Evolutionary conservation across 2,329 filamentous ascomycete genomes (phyloP), one percentile per base, ranked within the genome.

Genomic region (Plenodomus lindquistii): DNA sequence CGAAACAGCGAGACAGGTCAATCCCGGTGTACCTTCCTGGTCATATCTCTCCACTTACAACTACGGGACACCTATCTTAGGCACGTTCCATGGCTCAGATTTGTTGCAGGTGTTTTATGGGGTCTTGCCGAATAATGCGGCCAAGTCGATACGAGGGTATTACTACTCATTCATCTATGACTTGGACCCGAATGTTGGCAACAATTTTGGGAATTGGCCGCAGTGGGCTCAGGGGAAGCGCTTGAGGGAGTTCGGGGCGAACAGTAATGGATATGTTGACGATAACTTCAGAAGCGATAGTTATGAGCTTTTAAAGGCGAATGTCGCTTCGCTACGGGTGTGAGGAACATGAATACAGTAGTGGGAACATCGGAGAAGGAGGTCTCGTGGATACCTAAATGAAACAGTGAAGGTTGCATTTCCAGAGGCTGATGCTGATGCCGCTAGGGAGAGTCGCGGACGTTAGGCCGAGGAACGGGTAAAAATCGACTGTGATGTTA

Each of bases 81-180:
- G 90, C 16, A 92, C 88, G 0, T 88, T 90, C 72, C 90, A 94
- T 67, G 86, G 73, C 13, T 83, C 80, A 1, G 89, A 92, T 57
- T 59, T 92, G 1, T 57, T 89, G 3, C 83, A 88, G 65, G 80
- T 88, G 0, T 90, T 90, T 54, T 85, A 82, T 48, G 86, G 86
- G 0, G 69, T 87, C 11, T 63, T 81, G 40, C 80, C 83, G 11
- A 84, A 88, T 65, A 81, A 85, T 48, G 85, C 85, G 2, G 81
- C 81, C 21, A 68, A 63, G 4, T 78, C 81, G 9, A 84, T 85
- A 37, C 81, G 85, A 47, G 81, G 80, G 1, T 92, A 91, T 69
- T 92, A 91, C 63, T 77, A 86, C 60, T 85, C 82, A 42, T 93
- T 93, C 63, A 62, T 91, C 6, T 81, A 89, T 67, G 82, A 85